phyloP scores from a whole-genome alignment of 2,329 filamentous ascomycete genomes.

The Hypoxylon sp. region DNA sequence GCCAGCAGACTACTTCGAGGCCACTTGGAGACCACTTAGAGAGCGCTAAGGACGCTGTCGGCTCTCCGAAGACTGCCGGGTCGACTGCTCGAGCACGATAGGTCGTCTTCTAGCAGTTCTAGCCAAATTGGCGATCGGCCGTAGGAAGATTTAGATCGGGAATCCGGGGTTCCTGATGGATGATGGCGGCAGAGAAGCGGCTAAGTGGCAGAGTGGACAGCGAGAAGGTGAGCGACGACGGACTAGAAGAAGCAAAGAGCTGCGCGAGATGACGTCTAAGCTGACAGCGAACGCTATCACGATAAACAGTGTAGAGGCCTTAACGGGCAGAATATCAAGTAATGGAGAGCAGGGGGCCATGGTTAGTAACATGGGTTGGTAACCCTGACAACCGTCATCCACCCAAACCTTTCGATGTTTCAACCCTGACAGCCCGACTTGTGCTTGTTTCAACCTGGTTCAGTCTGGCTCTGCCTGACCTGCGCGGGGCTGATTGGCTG shows the following conservation, averaged over 20 bases:
- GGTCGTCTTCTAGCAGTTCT: slow-evolving; percentile 14
- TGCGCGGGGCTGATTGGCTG: slow-evolving; percentile 27
- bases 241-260: slow-evolving; percentile 24
- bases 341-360: slow-evolving; percentile 14
- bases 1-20: no score
- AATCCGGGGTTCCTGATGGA: slow-evolving; percentile 27
- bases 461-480: neutral
- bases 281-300: slow-evolving; percentile 33
- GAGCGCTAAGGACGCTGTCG: slow-evolving; percentile 4
- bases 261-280: slow-evolving; percentile 41
- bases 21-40: no score
- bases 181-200: slow-evolving; percentile 23
- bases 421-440: no score
- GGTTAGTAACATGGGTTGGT: slow-evolving; percentile 26
- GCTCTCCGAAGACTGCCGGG: slow-evolving; percentile 2
- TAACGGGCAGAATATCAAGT: slow-evolving; percentile 20
- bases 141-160: slow-evolving; percentile 6
- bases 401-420: neutral
- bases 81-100: slow-evolving; percentile 17
- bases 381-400: slow-evolving; percentile 32
- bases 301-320: slow-evolving; percentile 31
- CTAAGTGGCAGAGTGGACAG: no score
- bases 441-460: slow-evolving; percentile 10
- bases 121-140: slow-evolving; percentile 29
- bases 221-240: slow-evolving; percentile 17